These are phyloP conservation scores for Penicillium lividum DNA, from an alignment of 495 filamentous ascomycete species.

Conservation along the genomic window DNA sequence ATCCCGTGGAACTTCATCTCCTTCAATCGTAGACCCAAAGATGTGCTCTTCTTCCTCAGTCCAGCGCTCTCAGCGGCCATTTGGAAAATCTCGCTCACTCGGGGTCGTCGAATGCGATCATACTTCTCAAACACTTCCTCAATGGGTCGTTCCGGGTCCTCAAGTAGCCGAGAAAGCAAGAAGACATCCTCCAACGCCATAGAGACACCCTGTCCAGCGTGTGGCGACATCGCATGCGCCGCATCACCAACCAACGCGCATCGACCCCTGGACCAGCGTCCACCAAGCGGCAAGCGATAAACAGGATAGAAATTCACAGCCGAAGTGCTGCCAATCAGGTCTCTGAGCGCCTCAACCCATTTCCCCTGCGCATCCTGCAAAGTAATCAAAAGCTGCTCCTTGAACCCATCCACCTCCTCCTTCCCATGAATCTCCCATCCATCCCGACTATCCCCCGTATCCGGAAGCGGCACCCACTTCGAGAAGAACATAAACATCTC, in stretches of 20 bases:
- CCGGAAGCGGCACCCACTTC: conserved; percentile 27
- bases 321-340: conserved; percentile 37
- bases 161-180: conserved; percentile 38
- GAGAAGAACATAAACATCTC: conserved; percentile 35
- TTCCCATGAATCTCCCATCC: conserved; percentile 46
- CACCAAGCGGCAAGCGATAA: conserved; percentile 47
- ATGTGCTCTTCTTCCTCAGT: conserved; percentile 20
- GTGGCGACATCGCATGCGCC: conserved; percentile 49
- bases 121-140: conserved; percentile 25
- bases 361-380: conserved; percentile 38
- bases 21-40: conserved; percentile 31
- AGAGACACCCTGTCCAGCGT: conserved; percentile 46
- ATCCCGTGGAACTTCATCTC: conserved; percentile 22
- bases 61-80: conserved; percentile 26
- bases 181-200: conserved; percentile 50
- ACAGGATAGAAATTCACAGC: conserved; percentile 52
- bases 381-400: conserved; percentile 26
- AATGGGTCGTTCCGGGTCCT: conserved; percentile 17
- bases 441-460: conserved; percentile 29
- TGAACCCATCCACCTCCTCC: conserved; percentile 38
- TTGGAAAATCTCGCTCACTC: conserved; percentile 26
- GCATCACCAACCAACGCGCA: conserved; percentile 42
- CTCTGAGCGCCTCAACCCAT: conserved; percentile 45
- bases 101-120: conserved; percentile 32
- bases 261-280: conserved; percentile 40